phyloP scores from a whole-genome alignment of 2,329 filamentous ascomycete genomes.

The Monosporascus sp. region DNA sequence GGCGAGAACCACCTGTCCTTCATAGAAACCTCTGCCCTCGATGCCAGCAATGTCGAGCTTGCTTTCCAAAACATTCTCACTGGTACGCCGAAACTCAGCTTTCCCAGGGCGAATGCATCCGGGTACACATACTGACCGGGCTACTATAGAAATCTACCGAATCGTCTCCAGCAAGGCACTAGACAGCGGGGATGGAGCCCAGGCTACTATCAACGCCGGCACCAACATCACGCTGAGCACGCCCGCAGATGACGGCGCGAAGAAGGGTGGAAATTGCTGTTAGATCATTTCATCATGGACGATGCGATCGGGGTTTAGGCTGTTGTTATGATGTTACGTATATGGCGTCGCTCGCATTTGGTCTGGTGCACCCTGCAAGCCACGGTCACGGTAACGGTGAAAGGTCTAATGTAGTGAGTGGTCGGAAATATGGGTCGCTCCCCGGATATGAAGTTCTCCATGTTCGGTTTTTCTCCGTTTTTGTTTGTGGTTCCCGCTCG shows the following conservation, averaged over 20 bases:
- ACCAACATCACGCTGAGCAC: slow-evolving; percentile 84
- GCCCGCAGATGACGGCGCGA: slow-evolving; percentile 67
- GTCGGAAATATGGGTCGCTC: slow-evolving; percentile 20
- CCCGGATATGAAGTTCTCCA: slow-evolving; percentile 16
- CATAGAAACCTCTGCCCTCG: slow-evolving; percentile 97
- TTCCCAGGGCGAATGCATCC: slow-evolving; percentile 4
- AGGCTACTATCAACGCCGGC: slow-evolving; percentile 73
- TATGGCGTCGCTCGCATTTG: slow-evolving; percentile 24
- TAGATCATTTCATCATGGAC: slow-evolving; percentile 37
- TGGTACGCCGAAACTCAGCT: slow-evolving; percentile 50
- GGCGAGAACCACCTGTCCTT: slow-evolving; percentile 98
- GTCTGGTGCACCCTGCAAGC: slow-evolving; percentile 14
- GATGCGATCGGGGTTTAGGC: slow-evolving; percentile 24
- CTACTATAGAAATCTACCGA: slow-evolving; percentile 83
- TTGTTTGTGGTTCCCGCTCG: not conserved
- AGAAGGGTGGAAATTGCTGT: slow-evolving; percentile 79
- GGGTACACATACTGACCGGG: slow-evolving; percentile 6
- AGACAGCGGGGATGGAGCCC: slow-evolving; percentile 77
- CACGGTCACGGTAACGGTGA: not conserved
- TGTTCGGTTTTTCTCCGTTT: slow-evolving; percentile 10
- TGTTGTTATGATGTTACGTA: slow-evolving; percentile 30
- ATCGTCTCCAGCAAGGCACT: slow-evolving; percentile 98
- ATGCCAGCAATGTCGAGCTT: slow-evolving; percentile 98
- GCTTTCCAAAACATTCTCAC: slow-evolving; percentile 99
- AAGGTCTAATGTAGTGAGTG: slow-evolving; percentile 12